Base-by-base conservation (phyloP, 129 eudicot species). In the Flaveria sonorensis region DNA sequence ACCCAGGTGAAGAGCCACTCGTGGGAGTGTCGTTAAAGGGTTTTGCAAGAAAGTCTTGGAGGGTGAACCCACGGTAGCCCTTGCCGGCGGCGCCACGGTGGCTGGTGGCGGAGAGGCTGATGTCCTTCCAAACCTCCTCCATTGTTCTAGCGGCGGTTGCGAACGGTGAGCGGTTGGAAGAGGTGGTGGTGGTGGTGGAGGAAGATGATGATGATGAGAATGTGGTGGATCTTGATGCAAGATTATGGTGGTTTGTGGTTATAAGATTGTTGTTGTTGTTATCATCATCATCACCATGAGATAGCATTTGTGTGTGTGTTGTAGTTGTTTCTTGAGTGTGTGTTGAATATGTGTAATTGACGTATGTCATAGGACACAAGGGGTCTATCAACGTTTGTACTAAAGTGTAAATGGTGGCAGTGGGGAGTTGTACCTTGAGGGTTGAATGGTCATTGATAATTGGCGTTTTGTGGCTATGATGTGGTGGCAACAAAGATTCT, bases 51-150 rank as follows among this genome's bases (percentile, higher is more conserved):
- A 89, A 89, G 72, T 89, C 92, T 78, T 83, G 96, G 73, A 87
- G 79, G 16, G 77, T 82, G 59, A 83, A 77, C 2, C 85, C 81
- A 12, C 79, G 71, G 76, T 71, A 83, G 72, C 68, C 77, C 12
- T 68, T 73, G n/a, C 16, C 73, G 60, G 77, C 24, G 60, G 72
- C 57, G 16, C 57, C 74, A 65, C 23, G 81, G 68, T 80, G 73
- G 65, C 71, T 83, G 48, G 75, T 81, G 42, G 86, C 55, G 16
- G 89, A 40, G 13, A 81, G 84, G 78, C 68, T 83, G 28, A 89
- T 89, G 52, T 87, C 92, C 30, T 85, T 83, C 96, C 96, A 85
- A 1, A 87, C 96, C 43, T 87, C 92, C 77, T 89, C 92, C 96
- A 89, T 89, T 74, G 88, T 72, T 80, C 39, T 81, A 32, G 78